Conservation (phyloP, 2,329 filamentous ascomycete species). For the Aureobasidium sp. region DNA sequence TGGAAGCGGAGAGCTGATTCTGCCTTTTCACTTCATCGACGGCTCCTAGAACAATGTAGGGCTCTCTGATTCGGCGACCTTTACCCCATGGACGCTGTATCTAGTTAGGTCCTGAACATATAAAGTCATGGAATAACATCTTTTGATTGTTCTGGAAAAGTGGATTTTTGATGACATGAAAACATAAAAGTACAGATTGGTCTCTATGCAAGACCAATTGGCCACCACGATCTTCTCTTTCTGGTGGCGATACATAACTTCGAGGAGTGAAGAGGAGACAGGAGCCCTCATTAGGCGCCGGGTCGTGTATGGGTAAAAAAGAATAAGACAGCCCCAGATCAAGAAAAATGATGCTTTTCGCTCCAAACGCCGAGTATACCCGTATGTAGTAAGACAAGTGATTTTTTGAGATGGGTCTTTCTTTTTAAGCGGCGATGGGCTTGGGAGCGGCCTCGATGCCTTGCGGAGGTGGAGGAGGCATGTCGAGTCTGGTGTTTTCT, state of each 20-base stretch:
- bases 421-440: conserved; percentile 12
- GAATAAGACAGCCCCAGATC: background rate
- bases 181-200: conserved; percentile 1
- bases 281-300: background rate
- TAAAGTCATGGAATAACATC: background rate
- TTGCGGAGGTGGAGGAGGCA: conserved; percentile 34
- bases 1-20: conserved; percentile 7
- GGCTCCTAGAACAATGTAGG: conserved; percentile 16
- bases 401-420: background rate
- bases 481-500: conserved; percentile 73
- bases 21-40: conserved; percentile 9
- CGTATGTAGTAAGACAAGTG: background rate
- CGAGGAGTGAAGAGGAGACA: conserved; percentile 8
- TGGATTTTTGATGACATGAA: conserved; percentile 4
- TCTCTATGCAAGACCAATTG: background rate
- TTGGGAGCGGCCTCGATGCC: conserved; percentile 7
- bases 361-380: conserved; percentile 10
- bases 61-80: conserved; percentile 16
- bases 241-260: background rate
- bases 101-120: conserved; percentile 9
- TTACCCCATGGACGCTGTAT: background rate
- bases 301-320: background rate
- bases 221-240: background rate
- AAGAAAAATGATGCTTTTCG: background rate
- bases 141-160: background rate